These are phyloP conservation scores for Candida ficus DNA, from an alignment of 805 yeast genomes.

Conservation along the genomic window DNA sequence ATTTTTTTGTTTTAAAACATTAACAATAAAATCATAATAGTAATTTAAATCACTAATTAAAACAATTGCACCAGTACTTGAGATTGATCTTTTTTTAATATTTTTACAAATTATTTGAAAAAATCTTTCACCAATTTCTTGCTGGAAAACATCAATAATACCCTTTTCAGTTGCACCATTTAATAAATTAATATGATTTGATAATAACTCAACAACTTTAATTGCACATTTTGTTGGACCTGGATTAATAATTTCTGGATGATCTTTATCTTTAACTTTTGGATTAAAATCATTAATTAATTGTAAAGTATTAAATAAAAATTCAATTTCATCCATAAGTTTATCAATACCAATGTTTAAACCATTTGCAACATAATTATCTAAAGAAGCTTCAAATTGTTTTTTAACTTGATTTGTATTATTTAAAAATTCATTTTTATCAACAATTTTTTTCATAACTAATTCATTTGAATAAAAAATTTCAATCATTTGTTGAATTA, in stretches of 20 bases:
- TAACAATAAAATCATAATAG: constrained; percentile 67
- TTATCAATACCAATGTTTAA: constrained; percentile 89
- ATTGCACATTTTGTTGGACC: constrained; percentile 62
- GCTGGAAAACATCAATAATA: constrained; percentile 87
- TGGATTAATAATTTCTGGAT: constrained; percentile 22
- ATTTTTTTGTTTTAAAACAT: constrained; percentile 53
- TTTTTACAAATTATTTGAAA: constrained; percentile 72
- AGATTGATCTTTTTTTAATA: constrained; percentile 65
- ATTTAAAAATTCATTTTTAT: constrained; percentile 73
- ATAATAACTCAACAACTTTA: constrained; percentile 55
- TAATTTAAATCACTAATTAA: constrained; percentile 78
- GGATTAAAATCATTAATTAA: constrained; percentile 63
- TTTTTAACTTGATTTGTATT: constrained; percentile 76
- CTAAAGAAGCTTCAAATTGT: constrained; percentile 73
- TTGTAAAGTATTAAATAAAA: constrained; percentile 49
- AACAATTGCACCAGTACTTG: constrained; percentile 77
- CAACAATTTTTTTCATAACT: constrained; percentile 47
- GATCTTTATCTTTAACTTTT: constrained; percentile 14
- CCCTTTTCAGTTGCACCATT: constrained; percentile 83
- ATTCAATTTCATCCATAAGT: constrained; percentile 74
- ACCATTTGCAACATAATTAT: constrained; percentile 89
- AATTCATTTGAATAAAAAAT: constrained; percentile 88
- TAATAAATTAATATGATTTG: constrained; percentile 66
- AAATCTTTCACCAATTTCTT: constrained; percentile 86
- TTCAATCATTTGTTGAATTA: constrained; percentile 87